Conservation (phyloP, 1,139 yeast species). For the Hansenula sp. region DNA sequence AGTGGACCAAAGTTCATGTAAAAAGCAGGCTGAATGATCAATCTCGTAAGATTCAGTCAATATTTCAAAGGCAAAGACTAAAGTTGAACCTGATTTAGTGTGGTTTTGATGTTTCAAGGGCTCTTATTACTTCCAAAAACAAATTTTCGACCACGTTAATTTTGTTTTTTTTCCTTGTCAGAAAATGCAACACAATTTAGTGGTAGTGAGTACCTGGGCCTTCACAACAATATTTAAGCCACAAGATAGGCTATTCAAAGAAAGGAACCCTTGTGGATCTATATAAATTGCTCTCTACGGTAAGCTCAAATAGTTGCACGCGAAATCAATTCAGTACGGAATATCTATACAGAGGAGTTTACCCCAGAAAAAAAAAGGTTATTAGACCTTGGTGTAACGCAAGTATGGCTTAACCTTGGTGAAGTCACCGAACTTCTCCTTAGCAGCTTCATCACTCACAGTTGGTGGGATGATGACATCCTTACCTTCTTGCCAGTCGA, state of each 20-base stretch:
- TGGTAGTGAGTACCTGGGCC: too few species aligned
- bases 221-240: too few species aligned
- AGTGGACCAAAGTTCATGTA: neutral
- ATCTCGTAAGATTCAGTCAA: too few species aligned
- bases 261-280: too few species aligned
- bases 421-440: conserved; percentile 76
- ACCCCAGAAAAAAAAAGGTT: too few species aligned
- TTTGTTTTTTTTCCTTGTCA: neutral
- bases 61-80: too few species aligned
- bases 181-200: neutral
- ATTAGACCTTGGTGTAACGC: conserved; percentile 47
- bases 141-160: neutral
- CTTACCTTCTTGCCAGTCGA: conserved; percentile 61
- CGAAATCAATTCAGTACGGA: too few species aligned
- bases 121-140: conserved; percentile 3
- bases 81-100: neutral
- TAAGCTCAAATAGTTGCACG: too few species aligned
- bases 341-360: too few species aligned
- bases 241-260: too few species aligned
- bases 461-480: conserved; percentile 89
- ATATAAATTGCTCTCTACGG: too few species aligned
- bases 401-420: conserved; percentile 80
- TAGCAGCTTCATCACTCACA: conserved; percentile 76
- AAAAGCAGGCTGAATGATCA: too few species aligned
- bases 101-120: neutral